A percentile compares a stretch with the other conserved stretches of the same genome.
Evolutionary conservation across 345 rosid genomes (phyloP).

Genomic region (Eucalyptus coolabah): DNA sequence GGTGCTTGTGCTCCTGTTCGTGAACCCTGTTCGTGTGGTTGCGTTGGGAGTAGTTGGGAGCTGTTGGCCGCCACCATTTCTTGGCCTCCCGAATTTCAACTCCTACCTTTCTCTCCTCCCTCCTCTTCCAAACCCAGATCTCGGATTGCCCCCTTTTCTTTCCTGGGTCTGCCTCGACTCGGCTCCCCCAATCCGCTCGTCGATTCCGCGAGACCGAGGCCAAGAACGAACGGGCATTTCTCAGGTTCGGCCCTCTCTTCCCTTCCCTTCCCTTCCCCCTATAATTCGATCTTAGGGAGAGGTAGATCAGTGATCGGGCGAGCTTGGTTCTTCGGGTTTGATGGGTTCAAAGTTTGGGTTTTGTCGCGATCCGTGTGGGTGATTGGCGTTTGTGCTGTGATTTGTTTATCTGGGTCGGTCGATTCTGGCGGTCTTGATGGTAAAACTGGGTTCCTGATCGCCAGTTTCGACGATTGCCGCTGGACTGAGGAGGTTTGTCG

Average conservation of each 20-base stretch:
- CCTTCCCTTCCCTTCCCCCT: background rate
- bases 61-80: background rate
- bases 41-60: background rate
- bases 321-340: background rate
- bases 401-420: background rate
- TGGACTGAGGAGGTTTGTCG: background rate
- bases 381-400: background rate
- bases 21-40: background rate
- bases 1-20: background rate
- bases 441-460: background rate
- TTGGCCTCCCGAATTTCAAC: background rate
- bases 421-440: background rate
- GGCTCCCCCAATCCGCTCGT: background rate
- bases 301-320: background rate
- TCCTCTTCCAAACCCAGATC: conserved; percentile 5
- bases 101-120: background rate
- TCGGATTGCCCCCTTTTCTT: background rate
- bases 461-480: background rate
- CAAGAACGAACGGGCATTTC: background rate
- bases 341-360: background rate
- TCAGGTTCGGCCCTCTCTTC: background rate
- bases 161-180: background rate
- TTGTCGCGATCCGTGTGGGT: background rate
- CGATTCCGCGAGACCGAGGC: background rate
- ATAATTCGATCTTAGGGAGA: background rate